Conservation (phyloP, 2,329 filamentous ascomycete genomes). For the Tolypocladium nubicola region DNA sequence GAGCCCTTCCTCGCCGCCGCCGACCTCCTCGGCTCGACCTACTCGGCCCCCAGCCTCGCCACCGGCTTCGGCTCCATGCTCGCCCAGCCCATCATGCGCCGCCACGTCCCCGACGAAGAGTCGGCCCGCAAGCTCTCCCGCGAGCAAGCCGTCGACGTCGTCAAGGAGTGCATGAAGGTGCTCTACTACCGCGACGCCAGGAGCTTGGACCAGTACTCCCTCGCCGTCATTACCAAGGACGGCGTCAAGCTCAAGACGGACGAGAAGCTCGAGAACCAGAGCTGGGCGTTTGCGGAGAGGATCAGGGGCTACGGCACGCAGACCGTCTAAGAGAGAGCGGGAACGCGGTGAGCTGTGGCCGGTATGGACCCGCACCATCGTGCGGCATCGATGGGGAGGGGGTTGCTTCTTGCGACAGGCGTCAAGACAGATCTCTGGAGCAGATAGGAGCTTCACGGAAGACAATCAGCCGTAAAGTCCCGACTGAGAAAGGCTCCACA, state of each 20-base stretch:
- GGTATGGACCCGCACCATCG: background rate
- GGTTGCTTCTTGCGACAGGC: background rate
- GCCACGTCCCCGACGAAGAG: constrained; percentile 74
- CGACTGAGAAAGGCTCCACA: background rate
- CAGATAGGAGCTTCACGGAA: background rate
- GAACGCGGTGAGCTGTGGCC: background rate
- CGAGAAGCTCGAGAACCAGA: constrained; percentile 87
- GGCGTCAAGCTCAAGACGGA: constrained; percentile 77
- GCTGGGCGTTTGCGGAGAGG: constrained; percentile 94
- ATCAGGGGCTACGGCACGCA: constrained; percentile 95
- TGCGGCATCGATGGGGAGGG: no score
- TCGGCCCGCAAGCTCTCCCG: constrained; percentile 58
- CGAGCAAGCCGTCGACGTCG: constrained; percentile 68
- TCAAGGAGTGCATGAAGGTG: constrained; percentile 97
- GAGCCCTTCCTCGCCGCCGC: constrained; percentile 86
- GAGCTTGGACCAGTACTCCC: constrained; percentile 82
- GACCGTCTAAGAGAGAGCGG: constrained; percentile 33
- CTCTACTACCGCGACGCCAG: constrained; percentile 94
- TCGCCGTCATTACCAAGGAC: constrained; percentile 81
- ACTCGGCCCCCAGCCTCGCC: constrained; percentile 75
- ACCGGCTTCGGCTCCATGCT: constrained; percentile 92
- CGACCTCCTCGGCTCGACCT: constrained; percentile 89
- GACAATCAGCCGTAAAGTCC: background rate
- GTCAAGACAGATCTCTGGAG: background rate
- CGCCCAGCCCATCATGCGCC: constrained; percentile 83